Percentiles rank a stretch among this genome's conserved stretches.
Evolutionary conservation across 129 eudicot genomes (phyloP).

Genomic region (Apium graveolens): DNA sequence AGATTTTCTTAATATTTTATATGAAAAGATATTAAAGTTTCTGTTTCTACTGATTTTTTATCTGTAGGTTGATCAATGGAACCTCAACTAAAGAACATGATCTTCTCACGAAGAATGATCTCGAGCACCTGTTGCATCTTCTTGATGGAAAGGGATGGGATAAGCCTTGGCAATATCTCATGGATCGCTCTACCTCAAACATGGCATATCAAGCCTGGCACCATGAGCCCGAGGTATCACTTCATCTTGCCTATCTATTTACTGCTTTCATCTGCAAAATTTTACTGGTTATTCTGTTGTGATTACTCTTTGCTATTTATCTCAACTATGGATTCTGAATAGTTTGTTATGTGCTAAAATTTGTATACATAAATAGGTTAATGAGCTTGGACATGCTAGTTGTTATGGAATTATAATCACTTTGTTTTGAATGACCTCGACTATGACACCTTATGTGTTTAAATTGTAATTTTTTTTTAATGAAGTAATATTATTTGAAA

Average conservation of each 20-base stretch:
- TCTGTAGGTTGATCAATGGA: constrained; percentile 32
- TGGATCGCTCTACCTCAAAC: constrained; percentile 74
- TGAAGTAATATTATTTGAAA: no score
- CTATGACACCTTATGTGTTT: no score
- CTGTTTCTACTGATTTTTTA: not conserved
- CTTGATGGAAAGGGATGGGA: constrained; percentile 68
- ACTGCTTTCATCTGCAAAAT: not conserved
- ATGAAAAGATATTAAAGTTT: not conserved
- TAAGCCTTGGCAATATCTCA: constrained; percentile 68
- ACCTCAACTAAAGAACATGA: constrained; percentile 39
- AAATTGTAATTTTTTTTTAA: no score
- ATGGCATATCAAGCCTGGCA: constrained; percentile 97
- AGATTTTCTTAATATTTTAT: not conserved
- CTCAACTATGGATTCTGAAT: not conserved
- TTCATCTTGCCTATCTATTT: constrained; percentile 11
- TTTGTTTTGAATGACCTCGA: not conserved
- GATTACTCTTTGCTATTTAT: not conserved
- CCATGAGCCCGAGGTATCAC: constrained; percentile 80
- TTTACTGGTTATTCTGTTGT: not conserved
- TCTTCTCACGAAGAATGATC: constrained; percentile 59
- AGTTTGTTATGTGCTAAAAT: not conserved
- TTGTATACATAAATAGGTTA: not conserved
- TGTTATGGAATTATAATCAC: not conserved
- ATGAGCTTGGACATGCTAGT: not conserved
- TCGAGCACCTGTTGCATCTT: constrained; percentile 64